These are phyloP conservation scores for Hypoxylon perforatum DNA, from an alignment of 495 filamentous ascomycete genomes.

Conservation along the genomic window DNA sequence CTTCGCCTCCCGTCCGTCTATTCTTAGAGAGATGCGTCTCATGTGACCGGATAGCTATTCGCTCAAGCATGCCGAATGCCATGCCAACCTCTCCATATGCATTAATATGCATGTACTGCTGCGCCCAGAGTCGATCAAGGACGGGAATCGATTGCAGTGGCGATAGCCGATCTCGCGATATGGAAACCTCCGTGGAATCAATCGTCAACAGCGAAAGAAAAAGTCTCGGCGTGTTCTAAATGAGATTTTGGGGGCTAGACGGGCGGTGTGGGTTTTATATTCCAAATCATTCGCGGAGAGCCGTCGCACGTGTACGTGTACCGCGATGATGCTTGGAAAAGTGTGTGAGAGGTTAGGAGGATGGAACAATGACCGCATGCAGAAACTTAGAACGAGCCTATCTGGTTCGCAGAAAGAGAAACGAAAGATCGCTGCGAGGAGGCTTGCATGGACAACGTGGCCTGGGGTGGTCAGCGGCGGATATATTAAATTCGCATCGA, in stretches of 20 bases:
- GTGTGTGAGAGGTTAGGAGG: too few relatives aligned
- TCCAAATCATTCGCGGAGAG: conserved; percentile 19
- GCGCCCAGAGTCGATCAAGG: too few relatives aligned
- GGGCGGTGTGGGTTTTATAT: conserved; percentile 29
- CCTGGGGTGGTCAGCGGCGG: conserved; percentile 4
- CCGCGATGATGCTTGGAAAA: not conserved
- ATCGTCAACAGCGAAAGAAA: conserved; percentile 18
- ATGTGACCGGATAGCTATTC: too few relatives aligned
- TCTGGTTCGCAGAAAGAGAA: conserved; percentile 9
- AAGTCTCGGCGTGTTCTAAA: conserved; percentile 12
- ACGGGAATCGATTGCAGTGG: too few relatives aligned
- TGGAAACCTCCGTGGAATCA: not conserved
- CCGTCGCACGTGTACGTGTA: conserved; percentile 10
- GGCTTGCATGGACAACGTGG: conserved; percentile 31
- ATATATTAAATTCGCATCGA: conserved; percentile 12
- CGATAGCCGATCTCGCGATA: not conserved
- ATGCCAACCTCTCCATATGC: too few relatives aligned
- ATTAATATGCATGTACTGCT: too few relatives aligned
- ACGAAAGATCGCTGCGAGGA: too few relatives aligned
- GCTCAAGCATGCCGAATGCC: too few relatives aligned
- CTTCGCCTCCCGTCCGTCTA: too few relatives aligned
- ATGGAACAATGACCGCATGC: conserved; percentile 9
- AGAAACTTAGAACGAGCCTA: conserved; percentile 14
- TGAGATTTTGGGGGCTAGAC: conserved; percentile 33
- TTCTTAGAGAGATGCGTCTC: too few relatives aligned